phyloP scores from a whole-genome alignment of 306 rosid species.

The Trifolium pratense region DNA sequence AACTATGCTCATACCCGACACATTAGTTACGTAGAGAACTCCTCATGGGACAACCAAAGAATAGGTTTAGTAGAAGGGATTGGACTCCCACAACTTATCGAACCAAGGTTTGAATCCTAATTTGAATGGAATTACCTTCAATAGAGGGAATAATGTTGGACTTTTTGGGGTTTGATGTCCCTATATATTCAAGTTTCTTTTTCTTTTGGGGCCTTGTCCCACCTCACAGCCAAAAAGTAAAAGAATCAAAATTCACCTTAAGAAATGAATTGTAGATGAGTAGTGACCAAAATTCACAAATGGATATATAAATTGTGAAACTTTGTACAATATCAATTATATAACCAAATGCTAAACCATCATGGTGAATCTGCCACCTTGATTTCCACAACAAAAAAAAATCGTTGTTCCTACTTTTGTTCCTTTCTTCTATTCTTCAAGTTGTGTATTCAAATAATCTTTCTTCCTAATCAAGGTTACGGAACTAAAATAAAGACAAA shows the following conservation, averaged over 20 bases:
- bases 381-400: constrained; percentile 20
- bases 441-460: neutral
- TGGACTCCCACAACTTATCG: no score
- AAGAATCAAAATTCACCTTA: neutral
- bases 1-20: neutral
- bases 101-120: no score
- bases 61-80: no score
- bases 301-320: constrained; percentile 11
- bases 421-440: constrained; percentile 30
- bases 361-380: constrained; percentile 3
- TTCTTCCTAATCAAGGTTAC: neutral
- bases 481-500: neutral
- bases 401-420: constrained; percentile 10
- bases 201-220: no score
- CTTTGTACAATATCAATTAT: constrained; percentile 16
- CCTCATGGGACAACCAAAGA: no score
- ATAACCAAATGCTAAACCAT: neutral
- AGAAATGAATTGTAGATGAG: neutral
- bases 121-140: no score
- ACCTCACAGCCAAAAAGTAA: neutral
- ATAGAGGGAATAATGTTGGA: no score
- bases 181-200: no score
- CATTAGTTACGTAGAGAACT: no score
- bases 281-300: constrained; percentile 8
- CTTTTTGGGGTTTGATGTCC: neutral